These are phyloP conservation scores for Gossypium sturtianum DNA, from an alignment of 345 rosid genomes.

Conservation along the genomic window DNA sequence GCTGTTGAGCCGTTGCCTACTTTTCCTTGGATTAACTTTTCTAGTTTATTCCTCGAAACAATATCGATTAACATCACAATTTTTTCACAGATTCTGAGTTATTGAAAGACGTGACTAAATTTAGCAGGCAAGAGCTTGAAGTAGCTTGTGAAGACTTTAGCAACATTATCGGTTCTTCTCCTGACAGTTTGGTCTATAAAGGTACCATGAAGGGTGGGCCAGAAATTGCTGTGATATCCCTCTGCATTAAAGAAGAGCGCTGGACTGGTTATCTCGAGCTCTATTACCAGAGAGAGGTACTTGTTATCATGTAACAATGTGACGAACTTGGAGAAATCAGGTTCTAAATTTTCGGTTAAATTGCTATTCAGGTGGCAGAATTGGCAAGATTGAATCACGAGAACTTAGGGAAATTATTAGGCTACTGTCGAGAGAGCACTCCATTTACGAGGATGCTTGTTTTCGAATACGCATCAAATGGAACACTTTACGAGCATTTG, in stretches of 20 bases:
- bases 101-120: conserved; percentile 68
- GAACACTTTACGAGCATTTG: conserved; percentile 89
- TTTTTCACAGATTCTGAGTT: conserved; percentile 65
- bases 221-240: conserved; percentile 92
- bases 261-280: conserved; percentile 96
- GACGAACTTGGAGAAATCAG: not conserved
- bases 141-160: conserved; percentile 99
- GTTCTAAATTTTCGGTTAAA: not conserved
- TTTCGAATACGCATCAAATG: conserved; percentile 90
- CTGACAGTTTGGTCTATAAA: conserved; percentile 89
- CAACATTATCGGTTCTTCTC: conserved; percentile 91
- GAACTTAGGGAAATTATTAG: conserved; percentile 72
- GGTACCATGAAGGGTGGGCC: conserved; percentile 85
- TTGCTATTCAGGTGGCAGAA: conserved; percentile 77
- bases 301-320: conserved; percentile 4
- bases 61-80: not conserved
- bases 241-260: conserved; percentile 75
- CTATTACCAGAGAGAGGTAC: conserved; percentile 91
- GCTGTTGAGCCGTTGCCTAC: not conserved
- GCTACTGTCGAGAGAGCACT: conserved; percentile 73
- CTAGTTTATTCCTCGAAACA: not conserved
- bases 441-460: conserved; percentile 93
- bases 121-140: conserved; percentile 89
- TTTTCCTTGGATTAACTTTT: not conserved
- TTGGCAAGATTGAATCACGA: conserved; percentile 86